Evolutionary conservation across 78 protist genomes (phyloP).

Genomic region (Dictyostelium capitatum): DNA sequence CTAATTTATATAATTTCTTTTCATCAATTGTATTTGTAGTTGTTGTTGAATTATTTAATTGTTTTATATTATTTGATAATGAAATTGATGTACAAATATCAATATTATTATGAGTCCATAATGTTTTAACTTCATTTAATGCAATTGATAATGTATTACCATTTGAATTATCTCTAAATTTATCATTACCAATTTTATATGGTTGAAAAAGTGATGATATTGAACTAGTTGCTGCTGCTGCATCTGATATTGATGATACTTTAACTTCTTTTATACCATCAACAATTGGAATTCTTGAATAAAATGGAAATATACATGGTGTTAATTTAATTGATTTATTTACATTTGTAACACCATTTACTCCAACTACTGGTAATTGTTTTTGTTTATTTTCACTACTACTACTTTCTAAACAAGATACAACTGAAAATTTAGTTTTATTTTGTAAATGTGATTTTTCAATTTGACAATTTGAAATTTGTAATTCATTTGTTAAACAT

Average conservation of each 20-base stretch:
- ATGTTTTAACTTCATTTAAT: neutral
- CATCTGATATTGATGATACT: slow-evolving; percentile 1
- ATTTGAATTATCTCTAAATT: neutral
- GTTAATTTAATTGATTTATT: neutral
- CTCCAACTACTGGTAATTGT: neutral
- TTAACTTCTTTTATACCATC: neutral
- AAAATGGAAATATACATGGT: slow-evolving; percentile 31
- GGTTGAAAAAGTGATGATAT: slow-evolving; percentile 13
- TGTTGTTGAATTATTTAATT: no score
- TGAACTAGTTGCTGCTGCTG: slow-evolving; percentile 10
- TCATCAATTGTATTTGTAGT: neutral
- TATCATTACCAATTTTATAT: neutral
- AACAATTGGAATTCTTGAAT: neutral
- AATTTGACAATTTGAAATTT: neutral
- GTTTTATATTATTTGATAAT: neutral
- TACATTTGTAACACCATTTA: no score
- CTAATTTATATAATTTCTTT: neutral
- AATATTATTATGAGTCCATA: slow-evolving; percentile 4
- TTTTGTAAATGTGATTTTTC: neutral
- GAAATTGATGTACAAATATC: slow-evolving; percentile 15
- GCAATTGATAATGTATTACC: slow-evolving; percentile 10
- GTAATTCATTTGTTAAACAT: neutral
- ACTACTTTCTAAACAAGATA: neutral
- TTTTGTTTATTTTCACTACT: neutral
- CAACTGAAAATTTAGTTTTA: neutral